A percentile compares a stretch with the other conserved stretches of the same genome.
Evolutionary conservation across 2,329 filamentous ascomycete species (phyloP).

Genomic region (Aspergillus luchuensis): DNA sequence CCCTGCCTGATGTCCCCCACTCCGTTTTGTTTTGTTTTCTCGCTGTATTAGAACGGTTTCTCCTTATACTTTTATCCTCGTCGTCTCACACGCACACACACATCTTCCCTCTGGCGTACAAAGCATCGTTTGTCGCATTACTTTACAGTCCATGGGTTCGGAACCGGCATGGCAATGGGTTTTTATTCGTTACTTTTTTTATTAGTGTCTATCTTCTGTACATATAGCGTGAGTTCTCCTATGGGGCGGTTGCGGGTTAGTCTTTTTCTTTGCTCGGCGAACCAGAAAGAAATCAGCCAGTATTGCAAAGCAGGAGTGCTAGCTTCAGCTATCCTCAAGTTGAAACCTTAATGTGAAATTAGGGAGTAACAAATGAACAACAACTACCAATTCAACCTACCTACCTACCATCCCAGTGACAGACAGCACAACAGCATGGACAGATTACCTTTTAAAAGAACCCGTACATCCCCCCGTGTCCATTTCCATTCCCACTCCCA

Average conservation of each 20-base stretch:
- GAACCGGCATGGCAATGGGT: slow-evolving; percentile 45
- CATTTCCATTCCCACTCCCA: too few species aligned
- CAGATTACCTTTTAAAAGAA: too few species aligned
- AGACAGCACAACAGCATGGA: too few species aligned
- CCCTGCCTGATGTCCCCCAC: slow-evolving; percentile 15
- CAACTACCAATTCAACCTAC: too few species aligned
- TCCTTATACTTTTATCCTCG: slow-evolving; percentile 27
- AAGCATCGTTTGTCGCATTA: slow-evolving; percentile 45
- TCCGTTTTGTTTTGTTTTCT: slow-evolving; percentile 26
- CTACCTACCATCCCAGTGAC: too few species aligned
- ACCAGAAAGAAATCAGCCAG: too few species aligned
- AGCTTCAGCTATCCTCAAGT: slow-evolving; percentile 28
- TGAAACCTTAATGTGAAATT: slow-evolving; percentile 35
- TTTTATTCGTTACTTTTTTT: slow-evolving; percentile 35
- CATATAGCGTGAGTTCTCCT: slow-evolving; percentile 44
- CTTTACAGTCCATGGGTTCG: slow-evolving; percentile 33
- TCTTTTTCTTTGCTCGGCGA: too few species aligned
- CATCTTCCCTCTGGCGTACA: slow-evolving; percentile 50
- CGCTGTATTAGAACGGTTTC: slow-evolving; percentile 44
- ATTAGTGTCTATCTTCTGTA: slow-evolving; percentile 42
- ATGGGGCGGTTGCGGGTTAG: background rate
- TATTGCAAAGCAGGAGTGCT: slow-evolving; percentile 7
- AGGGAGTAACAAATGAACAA: slow-evolving; percentile 16
- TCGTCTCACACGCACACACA: slow-evolving; percentile 25
- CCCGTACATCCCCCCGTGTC: too few species aligned